Base-by-base conservation (phyloP, 352 stramenopile genomes). In the Pythium plurisporium region DNA sequence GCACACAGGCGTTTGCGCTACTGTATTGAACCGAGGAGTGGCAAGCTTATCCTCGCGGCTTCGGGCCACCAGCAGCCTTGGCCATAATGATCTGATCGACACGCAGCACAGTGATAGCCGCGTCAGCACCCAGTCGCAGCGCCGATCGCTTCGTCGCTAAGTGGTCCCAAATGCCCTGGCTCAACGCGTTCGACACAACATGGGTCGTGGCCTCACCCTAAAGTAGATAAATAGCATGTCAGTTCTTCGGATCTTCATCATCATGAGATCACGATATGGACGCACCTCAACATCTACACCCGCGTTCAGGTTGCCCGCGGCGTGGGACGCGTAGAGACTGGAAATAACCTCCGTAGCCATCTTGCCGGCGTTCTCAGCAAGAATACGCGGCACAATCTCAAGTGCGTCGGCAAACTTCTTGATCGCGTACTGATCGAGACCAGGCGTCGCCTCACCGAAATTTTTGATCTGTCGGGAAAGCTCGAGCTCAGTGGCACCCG, bases 31-130 rank as follows among this genome's bases (percentile, higher is more conserved):
- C 19, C 34, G 23, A 27, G 37, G 26, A 25, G 26, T 45, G 50
- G 8, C 23, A 22, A 36, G 58, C 61, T 86, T 84, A 88, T 70
- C 81, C 78, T 62, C 85, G 83, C 45, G 91, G 89, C 84, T 98
- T 98, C 22, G 95, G 95, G 34, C 95, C 95, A 29, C 95, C 95
- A 33, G 95, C 95, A 40, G 91, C 74, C 77, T 98, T 98, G 60
- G 87, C 80, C 97, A 99, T 99, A 85, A 99, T 99, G 76, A 99
- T 99, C 81, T 99, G 96, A 86, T 99, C 97, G 29, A 99, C 96
- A 74, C 96, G 96, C 27, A 99, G 82, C 55, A 99, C 95, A 41
- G 97, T 99, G 59, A 99, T 94, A 26, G 95, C 96, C 31, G 96
- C 96, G 76, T 99, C 97, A 31, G 98, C 90, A 45, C 96, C 96